phyloP scores from a whole-genome alignment of 352 stramenopile species.

The Ophiocytium majus region DNA sequence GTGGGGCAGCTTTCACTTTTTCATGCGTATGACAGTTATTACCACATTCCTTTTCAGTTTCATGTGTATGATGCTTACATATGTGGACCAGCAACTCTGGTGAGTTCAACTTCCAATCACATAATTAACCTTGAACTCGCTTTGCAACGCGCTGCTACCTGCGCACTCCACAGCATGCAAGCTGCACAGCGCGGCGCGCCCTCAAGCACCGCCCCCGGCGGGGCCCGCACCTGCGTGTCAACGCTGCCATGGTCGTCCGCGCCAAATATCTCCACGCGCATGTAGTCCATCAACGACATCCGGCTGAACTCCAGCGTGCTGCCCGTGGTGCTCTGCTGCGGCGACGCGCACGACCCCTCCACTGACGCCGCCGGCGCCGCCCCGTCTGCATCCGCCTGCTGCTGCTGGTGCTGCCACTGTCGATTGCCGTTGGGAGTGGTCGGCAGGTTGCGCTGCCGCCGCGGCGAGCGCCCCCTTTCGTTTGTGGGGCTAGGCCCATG shows the following conservation, averaged over 20 bases:
- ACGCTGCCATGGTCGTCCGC: conserved; percentile 43
- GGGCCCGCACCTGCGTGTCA: conserved; percentile 39
- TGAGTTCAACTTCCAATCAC: too few relatives aligned
- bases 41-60: too few relatives aligned
- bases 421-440: too few relatives aligned
- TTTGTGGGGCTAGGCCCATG: too few relatives aligned
- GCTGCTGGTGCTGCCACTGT: not conserved
- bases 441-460: not conserved
- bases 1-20: too few relatives aligned
- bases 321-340: not conserved
- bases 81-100: too few relatives aligned
- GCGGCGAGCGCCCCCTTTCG: not conserved
- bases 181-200: too few relatives aligned
- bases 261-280: conserved; percentile 43
- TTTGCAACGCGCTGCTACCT: conserved; percentile 2
- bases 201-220: too few relatives aligned
- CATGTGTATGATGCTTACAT: too few relatives aligned
- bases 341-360: not conserved
- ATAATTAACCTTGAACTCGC: not conserved
- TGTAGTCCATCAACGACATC: conserved; percentile 40
- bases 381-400: not conserved
- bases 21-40: too few relatives aligned
- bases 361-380: too few relatives aligned
- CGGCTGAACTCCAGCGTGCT: not conserved
- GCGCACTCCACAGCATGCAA: too few relatives aligned